Evolutionary conservation across 2,329 filamentous ascomycete genomes (phyloP).

Genomic region (Trichoderma endophyticum): DNA sequence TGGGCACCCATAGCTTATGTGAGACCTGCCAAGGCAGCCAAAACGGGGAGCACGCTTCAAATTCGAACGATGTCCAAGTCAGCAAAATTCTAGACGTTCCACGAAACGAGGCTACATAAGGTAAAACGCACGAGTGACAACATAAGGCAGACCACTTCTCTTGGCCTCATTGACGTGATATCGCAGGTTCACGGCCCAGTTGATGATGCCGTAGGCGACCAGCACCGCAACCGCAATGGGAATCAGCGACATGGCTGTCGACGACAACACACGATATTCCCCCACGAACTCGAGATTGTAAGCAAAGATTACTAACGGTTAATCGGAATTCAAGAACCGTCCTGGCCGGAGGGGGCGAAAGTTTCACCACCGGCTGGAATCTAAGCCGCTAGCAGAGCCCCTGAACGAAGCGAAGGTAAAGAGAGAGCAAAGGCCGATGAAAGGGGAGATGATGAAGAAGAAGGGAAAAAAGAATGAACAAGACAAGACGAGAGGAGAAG

Average conservation of each 20-base stretch:
- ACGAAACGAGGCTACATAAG: background rate
- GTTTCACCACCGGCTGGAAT: background rate
- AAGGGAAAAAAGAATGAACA: background rate
- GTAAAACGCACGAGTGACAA: constrained; percentile 49
- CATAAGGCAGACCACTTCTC: constrained; percentile 50
- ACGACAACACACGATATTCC: background rate
- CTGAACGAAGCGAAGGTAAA: background rate
- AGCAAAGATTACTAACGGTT: background rate
- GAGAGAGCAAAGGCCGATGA: background rate
- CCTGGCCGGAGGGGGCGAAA: background rate
- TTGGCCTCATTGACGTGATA: constrained; percentile 50
- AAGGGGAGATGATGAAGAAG: background rate
- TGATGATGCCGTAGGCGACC: constrained; percentile 35
- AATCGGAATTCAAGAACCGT: background rate
- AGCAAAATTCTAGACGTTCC: background rate
- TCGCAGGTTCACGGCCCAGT: constrained; percentile 34
- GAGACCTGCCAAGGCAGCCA: constrained; percentile 56
- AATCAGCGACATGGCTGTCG: constrained; percentile 32
- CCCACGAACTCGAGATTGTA: background rate
- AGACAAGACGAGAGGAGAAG: background rate
- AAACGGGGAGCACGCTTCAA: constrained; percentile 47
- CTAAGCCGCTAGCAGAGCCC: background rate
- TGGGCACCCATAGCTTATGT: constrained; percentile 50
- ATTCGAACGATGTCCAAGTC: background rate
- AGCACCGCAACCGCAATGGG: constrained; percentile 33